Percentiles rank a stretch among this genome's conserved stretches.
Evolutionary conservation across 2,329 filamentous ascomycete species (phyloP).

Genomic region (Diaporthe longicolla): DNA sequence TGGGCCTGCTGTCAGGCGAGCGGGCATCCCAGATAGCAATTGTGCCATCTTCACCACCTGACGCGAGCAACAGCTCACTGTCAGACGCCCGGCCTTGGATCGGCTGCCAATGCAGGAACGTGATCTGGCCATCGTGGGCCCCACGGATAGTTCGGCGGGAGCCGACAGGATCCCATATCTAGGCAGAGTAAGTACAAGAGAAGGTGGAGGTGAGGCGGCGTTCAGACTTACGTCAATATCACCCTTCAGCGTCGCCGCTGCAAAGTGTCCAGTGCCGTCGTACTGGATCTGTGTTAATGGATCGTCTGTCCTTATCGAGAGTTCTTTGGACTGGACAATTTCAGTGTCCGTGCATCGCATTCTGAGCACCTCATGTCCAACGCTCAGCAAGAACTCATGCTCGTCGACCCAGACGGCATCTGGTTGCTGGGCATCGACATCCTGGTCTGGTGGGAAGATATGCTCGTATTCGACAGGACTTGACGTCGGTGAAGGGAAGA

Average conservation of each 20-base stretch:
- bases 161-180: constrained; percentile 70
- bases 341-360: constrained; percentile 62
- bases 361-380: constrained; percentile 66
- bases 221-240: constrained; percentile 70
- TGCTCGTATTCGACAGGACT: constrained; percentile 65
- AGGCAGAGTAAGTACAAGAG: constrained; percentile 28
- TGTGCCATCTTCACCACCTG: constrained; percentile 73
- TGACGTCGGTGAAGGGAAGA: constrained; percentile 62
- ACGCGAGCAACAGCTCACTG: constrained; percentile 71
- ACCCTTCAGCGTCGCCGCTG: constrained; percentile 73
- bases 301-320: constrained; percentile 68
- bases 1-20: constrained; percentile 67
- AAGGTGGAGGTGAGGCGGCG: background rate
- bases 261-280: constrained; percentile 64
- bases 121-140: constrained; percentile 72
- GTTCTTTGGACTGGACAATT: constrained; percentile 63
- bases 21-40: constrained; percentile 75
- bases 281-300: constrained; percentile 69
- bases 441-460: constrained; percentile 56
- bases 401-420: constrained; percentile 74
- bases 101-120: constrained; percentile 73
- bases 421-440: constrained; percentile 64
- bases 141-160: constrained; percentile 64
- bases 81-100: constrained; percentile 55
- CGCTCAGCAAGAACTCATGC: constrained; percentile 70